A percentile compares a stretch with the other conserved stretches of the same genome.
phyloP scores from a whole-genome alignment of 495 filamentous ascomycete genomes.

The Podospora pseudoanserina region DNA sequence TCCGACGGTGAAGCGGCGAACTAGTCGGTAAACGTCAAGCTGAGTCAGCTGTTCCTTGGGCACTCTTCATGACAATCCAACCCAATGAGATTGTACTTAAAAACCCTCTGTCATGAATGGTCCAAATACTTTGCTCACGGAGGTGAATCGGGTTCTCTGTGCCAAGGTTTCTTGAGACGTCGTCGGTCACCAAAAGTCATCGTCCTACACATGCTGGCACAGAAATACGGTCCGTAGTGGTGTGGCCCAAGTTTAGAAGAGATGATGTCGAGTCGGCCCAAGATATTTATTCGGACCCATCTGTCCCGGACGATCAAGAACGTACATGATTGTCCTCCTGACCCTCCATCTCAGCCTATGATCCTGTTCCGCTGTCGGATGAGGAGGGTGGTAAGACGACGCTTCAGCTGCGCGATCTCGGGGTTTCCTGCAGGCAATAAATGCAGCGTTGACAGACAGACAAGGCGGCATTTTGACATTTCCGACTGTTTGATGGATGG shows the following conservation, averaged over 20 bases:
- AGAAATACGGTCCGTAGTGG: not conserved
- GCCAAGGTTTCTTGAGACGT: not conserved
- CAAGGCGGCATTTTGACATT: not conserved
- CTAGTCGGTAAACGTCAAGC: too few species aligned
- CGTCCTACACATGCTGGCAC: not conserved
- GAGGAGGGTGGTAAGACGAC: not conserved
- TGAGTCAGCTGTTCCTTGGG: too few species aligned
- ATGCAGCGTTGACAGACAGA: not conserved
- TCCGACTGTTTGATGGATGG: not conserved
- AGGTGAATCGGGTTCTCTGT: not conserved
- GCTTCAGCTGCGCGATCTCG: not conserved
- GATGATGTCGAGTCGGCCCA: not conserved
- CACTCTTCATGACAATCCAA: too few species aligned
- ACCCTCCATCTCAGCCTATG: not conserved
- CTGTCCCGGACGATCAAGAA: not conserved
- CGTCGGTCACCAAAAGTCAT: not conserved
- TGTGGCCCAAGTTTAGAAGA: not conserved
- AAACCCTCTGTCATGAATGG: too few species aligned
- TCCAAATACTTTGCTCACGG: not conserved
- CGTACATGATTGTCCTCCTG: not conserved
- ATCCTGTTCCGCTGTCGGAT: not conserved
- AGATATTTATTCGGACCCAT: not conserved
- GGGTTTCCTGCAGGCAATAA: not conserved
- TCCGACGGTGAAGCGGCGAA: too few species aligned
- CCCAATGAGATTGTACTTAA: too few species aligned